Conservation (phyloP, 179 eudicot species). For the Vitellaria paradoxa region DNA sequence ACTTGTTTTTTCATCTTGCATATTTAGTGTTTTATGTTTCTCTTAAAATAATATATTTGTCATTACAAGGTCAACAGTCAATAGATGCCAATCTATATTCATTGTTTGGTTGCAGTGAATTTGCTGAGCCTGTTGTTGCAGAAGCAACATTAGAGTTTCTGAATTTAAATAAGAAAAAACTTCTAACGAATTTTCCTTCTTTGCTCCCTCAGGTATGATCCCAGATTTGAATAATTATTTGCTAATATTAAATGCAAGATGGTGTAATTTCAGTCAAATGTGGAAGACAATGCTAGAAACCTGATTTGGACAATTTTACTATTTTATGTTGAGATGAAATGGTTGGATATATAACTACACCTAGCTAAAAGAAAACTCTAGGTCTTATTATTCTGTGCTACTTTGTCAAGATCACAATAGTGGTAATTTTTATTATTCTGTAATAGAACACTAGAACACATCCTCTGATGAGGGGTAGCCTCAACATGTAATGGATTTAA, state of each 20-base stretch:
- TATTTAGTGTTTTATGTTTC: not conserved
- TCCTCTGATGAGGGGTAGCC: not conserved
- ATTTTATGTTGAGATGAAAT: not conserved
- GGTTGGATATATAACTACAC: not conserved
- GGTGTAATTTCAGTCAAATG: not conserved
- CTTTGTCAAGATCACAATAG: not conserved
- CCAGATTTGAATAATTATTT: not conserved
- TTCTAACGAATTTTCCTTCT: slow-evolving; percentile 66
- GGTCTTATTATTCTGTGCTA: not conserved
- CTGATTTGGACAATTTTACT: not conserved
- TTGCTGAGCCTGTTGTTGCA: slow-evolving; percentile 90
- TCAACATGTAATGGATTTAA: not conserved
- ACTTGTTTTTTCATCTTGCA: not conserved
- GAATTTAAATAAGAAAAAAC: slow-evolving; percentile 59
- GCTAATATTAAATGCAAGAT: not conserved
- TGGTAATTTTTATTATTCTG: not conserved
- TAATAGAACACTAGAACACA: too few species aligned
- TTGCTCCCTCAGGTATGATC: slow-evolving; percentile 82
- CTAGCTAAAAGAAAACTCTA: not conserved
- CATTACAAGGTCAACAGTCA: not conserved
- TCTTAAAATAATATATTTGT: not conserved
- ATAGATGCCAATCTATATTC: slow-evolving; percentile 4
- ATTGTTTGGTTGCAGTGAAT: slow-evolving; percentile 64
- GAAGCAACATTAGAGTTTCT: slow-evolving; percentile 82
- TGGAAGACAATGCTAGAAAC: not conserved